Base-by-base conservation (phyloP, 2,329 filamentous ascomycete genomes). In the Xylaria sp. region DNA sequence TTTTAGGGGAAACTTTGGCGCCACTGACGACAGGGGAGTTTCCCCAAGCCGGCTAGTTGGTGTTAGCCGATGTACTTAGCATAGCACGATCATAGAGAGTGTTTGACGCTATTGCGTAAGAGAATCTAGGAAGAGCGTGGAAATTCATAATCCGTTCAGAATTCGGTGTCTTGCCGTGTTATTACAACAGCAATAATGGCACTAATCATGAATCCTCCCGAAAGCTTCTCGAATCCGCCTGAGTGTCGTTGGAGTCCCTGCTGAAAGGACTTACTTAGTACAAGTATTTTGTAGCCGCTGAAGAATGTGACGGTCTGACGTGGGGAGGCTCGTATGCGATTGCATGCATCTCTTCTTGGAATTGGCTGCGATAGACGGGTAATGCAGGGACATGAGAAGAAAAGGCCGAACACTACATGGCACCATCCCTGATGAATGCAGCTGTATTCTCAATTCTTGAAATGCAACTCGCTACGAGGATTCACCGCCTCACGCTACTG, bases 1-100 rank as follows among this genome's bases (percentile, higher is more conserved):
- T 28, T 65, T 30, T 43, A 30, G 46, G 66, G 50, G 30, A 55
- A 60, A 67, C 41, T 1, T 32, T 25, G 46, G 48, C 28, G 53
- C 34, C 55, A 30, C 65, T 63, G 65, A 68, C 52, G 66, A 68
- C 61, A 65, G 58, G 20, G 57, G 34, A 15, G 4, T 39, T 63
- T 45, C 45, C 39, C n/a, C 36, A 48, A 23, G 46, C 25, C 28
- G 15, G 13, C 34, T 39, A 23, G 20, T n/a, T n/a, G n/a, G n/a
- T n/a, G n/a, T n/a, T n/a, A n/a, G n/a, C n/a, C n/a, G n/a, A n/a
- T n/a, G n/a, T 30, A 30, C 28, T 30, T 23, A 18, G 10, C 20
- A 34, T 46, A 12, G 41, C 36, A 59, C 25, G n/a, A 36, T 36
- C 4, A n/a, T 30, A 28, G n/a, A 39, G 15, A 9, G 3, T 43